Evolutionary conservation across 148 eudicot species (phyloP).

Genomic region (Vaccinium macrocarpon): DNA sequence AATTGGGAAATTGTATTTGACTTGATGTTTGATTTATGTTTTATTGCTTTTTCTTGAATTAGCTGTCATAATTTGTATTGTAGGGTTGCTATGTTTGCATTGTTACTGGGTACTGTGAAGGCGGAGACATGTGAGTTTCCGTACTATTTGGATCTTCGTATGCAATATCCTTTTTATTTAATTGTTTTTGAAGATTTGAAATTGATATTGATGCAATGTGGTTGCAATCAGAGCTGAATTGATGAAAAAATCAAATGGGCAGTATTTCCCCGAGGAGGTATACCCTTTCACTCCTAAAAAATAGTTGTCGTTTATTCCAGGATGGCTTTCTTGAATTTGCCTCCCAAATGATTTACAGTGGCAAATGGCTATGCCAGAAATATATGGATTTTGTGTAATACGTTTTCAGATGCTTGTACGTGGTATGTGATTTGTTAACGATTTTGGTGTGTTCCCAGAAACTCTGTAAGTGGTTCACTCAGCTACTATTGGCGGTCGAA

Average conservation of each 20-base stretch:
- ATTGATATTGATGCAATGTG: constrained; percentile 4
- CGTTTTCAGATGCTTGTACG: constrained; percentile 4
- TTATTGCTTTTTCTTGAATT: constrained; percentile 4
- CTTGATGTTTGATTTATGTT: constrained; percentile 4
- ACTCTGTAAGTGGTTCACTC: constrained; percentile 91
- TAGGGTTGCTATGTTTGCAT: constrained; percentile 99
- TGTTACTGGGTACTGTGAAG: constrained; percentile 98
- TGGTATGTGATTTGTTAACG: neutral
- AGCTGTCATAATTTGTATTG: constrained; percentile 19
- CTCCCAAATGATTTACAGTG: neutral
- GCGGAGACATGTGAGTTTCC: constrained; percentile 94
- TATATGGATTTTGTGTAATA: neutral
- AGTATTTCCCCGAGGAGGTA: constrained; percentile 93
- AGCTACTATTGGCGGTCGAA: constrained; percentile 86
- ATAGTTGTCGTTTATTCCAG: neutral
- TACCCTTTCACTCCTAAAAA: neutral
- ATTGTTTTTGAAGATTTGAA: neutral
- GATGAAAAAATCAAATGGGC: constrained; percentile 84
- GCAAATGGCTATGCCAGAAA: neutral
- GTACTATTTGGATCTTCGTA: neutral
- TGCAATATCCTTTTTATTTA: neutral
- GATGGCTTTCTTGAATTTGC: neutral
- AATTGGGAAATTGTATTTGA: neutral
- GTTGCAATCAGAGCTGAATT: constrained; percentile 66
- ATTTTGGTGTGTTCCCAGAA: constrained; percentile 37